These are phyloP conservation scores for Candida oleophila DNA, from an alignment of 805 yeast genomes.

Conservation along the genomic window DNA sequence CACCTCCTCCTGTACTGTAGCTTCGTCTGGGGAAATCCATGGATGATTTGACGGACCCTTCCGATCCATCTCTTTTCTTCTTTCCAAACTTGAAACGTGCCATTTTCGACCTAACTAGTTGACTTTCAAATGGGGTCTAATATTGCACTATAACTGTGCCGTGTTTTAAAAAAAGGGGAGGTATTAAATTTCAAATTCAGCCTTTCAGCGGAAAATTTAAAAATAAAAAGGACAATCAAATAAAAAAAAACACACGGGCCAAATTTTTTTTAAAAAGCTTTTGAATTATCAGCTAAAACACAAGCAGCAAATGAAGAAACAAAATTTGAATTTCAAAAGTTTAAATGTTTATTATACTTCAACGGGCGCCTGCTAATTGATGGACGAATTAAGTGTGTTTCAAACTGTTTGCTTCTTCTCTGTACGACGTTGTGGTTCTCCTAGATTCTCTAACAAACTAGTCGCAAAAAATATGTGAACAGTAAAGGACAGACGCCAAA, in stretches of 20 bases:
- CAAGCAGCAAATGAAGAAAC: background rate
- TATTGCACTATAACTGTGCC: too few relatives aligned
- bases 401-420: too few relatives aligned
- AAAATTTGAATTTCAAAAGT: background rate
- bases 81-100: conserved; percentile 60
- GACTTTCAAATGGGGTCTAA: too few relatives aligned
- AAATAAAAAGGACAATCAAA: too few relatives aligned
- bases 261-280: too few relatives aligned
- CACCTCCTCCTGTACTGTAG: conserved; percentile 13
- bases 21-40: conserved; percentile 21
- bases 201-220: too few relatives aligned
- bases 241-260: too few relatives aligned
- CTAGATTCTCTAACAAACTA: too few relatives aligned
- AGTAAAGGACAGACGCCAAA: background rate
- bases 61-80: conserved; percentile 38
- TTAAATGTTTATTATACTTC: background rate
- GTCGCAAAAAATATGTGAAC: too few relatives aligned
- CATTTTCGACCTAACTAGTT: too few relatives aligned
- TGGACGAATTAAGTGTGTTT: background rate
- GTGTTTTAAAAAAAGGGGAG: background rate
- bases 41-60: conserved; percentile 11
- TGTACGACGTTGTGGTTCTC: too few relatives aligned
- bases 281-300: background rate
- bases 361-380: background rate
- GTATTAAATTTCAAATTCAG: too few relatives aligned